Evolutionary conservation across 176 grass and related monocot species (phyloP), one percentile per base, ranked within the genome.

Genomic region (Ananas comosus): DNA sequence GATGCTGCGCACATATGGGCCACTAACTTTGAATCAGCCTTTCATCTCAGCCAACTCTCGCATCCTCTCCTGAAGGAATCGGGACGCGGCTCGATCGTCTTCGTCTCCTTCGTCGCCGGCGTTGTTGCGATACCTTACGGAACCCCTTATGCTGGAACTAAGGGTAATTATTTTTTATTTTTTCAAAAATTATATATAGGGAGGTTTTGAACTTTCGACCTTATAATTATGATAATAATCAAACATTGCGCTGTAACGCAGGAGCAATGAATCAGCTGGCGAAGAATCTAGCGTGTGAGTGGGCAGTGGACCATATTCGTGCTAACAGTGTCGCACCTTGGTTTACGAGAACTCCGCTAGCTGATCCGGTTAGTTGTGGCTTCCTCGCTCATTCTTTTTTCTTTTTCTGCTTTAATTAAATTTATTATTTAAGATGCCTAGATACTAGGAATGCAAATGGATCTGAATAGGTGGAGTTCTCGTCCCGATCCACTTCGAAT

Each of bases 241-340:
- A 33, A 33, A 33, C 4, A 33, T 33, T 4, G 3, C 4, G 4
- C 29, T 33, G 29, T 33, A 33, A 33, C 0, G 0, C 3, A 33
- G 29, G 29, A 5, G 29, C 29, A 5, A 33, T 82, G 19, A 81
- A 86, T 63, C 79, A 82, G 14, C 71, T 86, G 48, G 67, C 78
- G 6, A 86, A 78, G 72, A 82, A 81, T 49, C 64, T 86, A 64
- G 78, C 78, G 66, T 81, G 83, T 77, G 83, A 85, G 75, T 85
- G 78, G 78, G 78, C 73, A 0, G 77, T 77, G 49, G 73, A 82
- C 58, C 66, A 28, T 49, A 86, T 82, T 72, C 74, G 83, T 68
- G 57, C 52, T 2, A 86, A 86, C 23, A 78, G 72, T 70, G 64
- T 86, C 53, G 68, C 79, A 18, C 83, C 79, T 17, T 67, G 83